Conservation (phyloP, 1,284 basidiomycete genomes). For the Mycosarcoma mackinlayi region DNA sequence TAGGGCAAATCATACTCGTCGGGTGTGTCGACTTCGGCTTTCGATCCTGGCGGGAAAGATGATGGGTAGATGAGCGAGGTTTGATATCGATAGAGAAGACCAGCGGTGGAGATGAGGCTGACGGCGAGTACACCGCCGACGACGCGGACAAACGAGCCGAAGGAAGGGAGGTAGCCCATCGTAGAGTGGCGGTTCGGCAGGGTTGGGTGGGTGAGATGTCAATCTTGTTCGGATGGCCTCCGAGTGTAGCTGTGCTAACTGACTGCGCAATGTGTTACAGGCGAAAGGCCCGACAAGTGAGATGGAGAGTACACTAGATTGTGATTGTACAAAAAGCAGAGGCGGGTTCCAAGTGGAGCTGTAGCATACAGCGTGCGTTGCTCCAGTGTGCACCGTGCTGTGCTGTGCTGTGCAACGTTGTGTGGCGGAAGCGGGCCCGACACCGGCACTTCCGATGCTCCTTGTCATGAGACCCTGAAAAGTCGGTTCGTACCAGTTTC, state of each 20-base stretch:
- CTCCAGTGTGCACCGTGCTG: no score
- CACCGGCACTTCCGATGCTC: neutral
- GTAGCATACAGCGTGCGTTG: no score
- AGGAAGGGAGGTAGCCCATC: conserved; percentile 49
- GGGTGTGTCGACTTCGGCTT: conserved; percentile 59
- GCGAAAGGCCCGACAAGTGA: no score
- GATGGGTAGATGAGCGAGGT: conserved; percentile 64
- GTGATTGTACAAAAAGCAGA: neutral
- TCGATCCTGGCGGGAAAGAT: conserved; percentile 60
- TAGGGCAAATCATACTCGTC: conserved; percentile 62
- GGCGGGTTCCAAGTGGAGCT: neutral
- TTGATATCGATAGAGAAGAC: conserved; percentile 65
- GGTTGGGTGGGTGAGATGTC: no score
- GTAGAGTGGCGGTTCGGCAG: neutral
- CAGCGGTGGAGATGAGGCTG: conserved; percentile 57
- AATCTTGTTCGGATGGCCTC: no score
- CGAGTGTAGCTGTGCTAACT: no score
- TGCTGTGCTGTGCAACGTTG: no score
- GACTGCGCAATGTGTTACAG: no score
- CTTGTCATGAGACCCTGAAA: neutral
- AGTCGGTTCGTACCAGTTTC: neutral
- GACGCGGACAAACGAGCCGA: conserved; percentile 40
- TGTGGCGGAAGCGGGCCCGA: neutral
- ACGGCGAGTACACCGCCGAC: conserved; percentile 52
- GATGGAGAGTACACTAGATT: neutral